Percentiles rank a stretch among this genome's conserved stretches.
phyloP scores from a whole-genome alignment of 108 stramenopile genomes.

The Cyclotella atomus region DNA sequence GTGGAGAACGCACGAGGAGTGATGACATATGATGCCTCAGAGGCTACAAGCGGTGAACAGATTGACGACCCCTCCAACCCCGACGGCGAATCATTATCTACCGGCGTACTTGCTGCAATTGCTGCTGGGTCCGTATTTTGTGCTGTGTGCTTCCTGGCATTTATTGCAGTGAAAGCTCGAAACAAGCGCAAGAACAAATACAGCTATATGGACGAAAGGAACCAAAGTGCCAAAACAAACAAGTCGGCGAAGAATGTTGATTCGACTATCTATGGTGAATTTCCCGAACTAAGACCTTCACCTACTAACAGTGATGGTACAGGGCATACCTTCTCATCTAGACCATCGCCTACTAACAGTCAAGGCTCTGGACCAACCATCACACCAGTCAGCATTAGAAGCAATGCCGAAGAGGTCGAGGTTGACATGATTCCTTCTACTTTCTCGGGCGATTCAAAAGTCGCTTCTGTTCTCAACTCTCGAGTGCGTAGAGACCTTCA shows the following conservation, averaged over 20 bases:
- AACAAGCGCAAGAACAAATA: not conserved
- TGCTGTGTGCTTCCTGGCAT: not conserved
- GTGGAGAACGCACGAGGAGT: constrained; percentile 17
- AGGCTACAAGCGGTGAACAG: not conserved
- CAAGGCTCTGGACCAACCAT: not conserved
- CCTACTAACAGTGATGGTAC: not conserved
- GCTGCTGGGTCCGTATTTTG: not conserved
- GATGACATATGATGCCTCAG: constrained; percentile 10
- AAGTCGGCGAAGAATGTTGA: not conserved
- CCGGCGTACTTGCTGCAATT: constrained; percentile 2
- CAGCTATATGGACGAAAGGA: not conserved
- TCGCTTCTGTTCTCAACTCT: not conserved
- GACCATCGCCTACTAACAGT: not conserved
- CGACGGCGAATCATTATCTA: not conserved
- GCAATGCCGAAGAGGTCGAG: constrained; percentile 9
- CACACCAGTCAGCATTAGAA: not conserved
- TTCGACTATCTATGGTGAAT: not conserved
- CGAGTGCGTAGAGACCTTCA: constrained; percentile 34
- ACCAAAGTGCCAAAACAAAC: not conserved
- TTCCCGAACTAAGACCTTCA: not conserved
- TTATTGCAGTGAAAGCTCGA: not conserved
- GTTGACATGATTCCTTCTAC: constrained; percentile 10
- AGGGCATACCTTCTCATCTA: not conserved
- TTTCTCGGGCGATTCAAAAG: not conserved
- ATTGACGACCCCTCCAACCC: not conserved